Evolutionary conservation across 306 rosid species (phyloP).

Genomic region (Trifolium subterraneum): DNA sequence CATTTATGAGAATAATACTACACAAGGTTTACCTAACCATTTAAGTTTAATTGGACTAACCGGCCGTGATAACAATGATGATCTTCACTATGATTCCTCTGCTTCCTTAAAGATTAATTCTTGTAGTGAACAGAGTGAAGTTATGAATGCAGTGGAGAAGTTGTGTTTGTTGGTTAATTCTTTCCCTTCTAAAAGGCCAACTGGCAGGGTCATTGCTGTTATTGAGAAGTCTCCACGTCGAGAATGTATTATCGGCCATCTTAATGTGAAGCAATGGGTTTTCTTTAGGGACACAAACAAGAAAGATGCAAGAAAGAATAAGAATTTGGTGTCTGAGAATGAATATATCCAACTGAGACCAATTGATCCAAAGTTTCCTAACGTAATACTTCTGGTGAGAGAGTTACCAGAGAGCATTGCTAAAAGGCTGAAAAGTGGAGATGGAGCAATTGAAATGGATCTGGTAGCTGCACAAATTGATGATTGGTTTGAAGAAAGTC

Average conservation of each 20-base stretch:
- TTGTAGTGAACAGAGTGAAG: slow-evolving; percentile 48
- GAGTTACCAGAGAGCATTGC: slow-evolving; percentile 64
- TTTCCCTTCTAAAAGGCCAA: slow-evolving; percentile 81
- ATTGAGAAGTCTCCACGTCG: slow-evolving; percentile 70
- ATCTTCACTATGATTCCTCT: slow-evolving; percentile 32
- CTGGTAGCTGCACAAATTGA: slow-evolving; percentile 72
- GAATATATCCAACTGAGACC: slow-evolving; percentile 73
- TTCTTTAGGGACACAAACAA: slow-evolving; percentile 48
- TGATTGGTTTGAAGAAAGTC: slow-evolving; percentile 74
- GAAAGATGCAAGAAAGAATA: slow-evolving; percentile 56
- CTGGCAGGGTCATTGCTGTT: slow-evolving; percentile 79
- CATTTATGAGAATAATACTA: slow-evolving; percentile 1
- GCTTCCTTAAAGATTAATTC: slow-evolving; percentile 48
- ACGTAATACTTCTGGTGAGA: slow-evolving; percentile 57
- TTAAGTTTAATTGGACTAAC: slow-evolving; percentile 43
- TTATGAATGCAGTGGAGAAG: slow-evolving; percentile 53
- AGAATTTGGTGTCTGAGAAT: slow-evolving; percentile 41
- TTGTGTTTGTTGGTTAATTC: slow-evolving; percentile 64
- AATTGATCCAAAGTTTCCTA: slow-evolving; percentile 71
- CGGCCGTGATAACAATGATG: slow-evolving; percentile 43
- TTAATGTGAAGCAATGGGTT: slow-evolving; percentile 58
- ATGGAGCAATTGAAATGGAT: slow-evolving; percentile 67
- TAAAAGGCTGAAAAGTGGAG: slow-evolving; percentile 65
- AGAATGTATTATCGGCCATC: slow-evolving; percentile 71
- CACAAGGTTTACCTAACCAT: slow-evolving; percentile 41